phyloP scores from a whole-genome alignment of 1,284 basidiomycete genomes.

The Irpex lacteus region DNA sequence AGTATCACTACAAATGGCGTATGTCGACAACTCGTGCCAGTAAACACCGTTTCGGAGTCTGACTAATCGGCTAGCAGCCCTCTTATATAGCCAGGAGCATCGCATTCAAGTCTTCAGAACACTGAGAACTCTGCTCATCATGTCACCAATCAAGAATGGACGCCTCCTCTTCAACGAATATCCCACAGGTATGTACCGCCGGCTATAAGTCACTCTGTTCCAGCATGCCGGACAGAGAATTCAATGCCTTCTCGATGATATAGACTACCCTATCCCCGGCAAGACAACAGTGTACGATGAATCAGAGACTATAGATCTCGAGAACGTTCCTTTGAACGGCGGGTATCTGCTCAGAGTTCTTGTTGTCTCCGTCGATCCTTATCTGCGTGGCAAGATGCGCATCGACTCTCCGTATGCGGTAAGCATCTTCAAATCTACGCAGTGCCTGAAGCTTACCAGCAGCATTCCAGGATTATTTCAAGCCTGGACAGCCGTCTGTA shows the following conservation, averaged over 20 bases:
- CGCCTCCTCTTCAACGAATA: slow-evolving; percentile 17
- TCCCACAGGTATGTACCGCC: slow-evolving; percentile 10
- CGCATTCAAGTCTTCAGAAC: background rate
- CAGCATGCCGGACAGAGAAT: no score
- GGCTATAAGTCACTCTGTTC: no score
- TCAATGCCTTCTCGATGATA: background rate
- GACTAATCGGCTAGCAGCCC: no score
- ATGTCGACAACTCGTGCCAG: no score
- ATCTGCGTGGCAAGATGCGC: slow-evolving; percentile 39
- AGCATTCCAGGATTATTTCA: background rate
- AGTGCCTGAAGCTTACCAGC: background rate
- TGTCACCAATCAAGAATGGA: slow-evolving; percentile 19
- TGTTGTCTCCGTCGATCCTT: slow-evolving; percentile 47
- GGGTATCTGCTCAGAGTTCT: slow-evolving; percentile 51
- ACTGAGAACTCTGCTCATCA: background rate
- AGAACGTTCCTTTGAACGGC: slow-evolving; percentile 45
- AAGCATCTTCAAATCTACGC: background rate
- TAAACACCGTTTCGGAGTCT: no score
- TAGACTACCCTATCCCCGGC: slow-evolving; percentile 47
- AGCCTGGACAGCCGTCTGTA: background rate
- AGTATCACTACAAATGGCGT: no score
- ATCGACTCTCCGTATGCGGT: slow-evolving; percentile 1
- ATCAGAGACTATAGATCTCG: slow-evolving; percentile 45
- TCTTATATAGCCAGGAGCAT: no score
- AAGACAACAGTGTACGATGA: slow-evolving; percentile 45